Conservation (phyloP, 306 rosid species). For the Gynostemma pentaphyllum region DNA sequence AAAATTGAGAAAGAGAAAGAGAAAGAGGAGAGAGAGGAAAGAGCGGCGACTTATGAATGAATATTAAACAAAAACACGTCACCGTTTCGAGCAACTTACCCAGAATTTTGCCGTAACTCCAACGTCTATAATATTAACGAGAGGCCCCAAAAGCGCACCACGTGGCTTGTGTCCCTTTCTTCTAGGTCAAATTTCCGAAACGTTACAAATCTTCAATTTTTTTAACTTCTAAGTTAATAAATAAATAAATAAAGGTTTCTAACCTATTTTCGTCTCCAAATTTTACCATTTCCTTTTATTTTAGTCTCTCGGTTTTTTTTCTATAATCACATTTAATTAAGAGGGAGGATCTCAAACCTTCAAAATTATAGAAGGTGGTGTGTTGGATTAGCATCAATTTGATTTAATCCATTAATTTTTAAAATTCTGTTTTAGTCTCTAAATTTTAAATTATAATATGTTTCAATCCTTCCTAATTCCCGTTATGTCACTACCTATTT, state of each 20-base stretch:
- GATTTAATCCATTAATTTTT: too few relatives aligned
- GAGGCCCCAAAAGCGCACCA: constrained; percentile 14
- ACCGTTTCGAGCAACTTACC: constrained; percentile 22
- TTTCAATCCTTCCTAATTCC: too few relatives aligned
- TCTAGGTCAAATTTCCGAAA: constrained; percentile 21
- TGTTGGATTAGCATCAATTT: too few relatives aligned
- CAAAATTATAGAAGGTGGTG: too few relatives aligned
- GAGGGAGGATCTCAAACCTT: too few relatives aligned
- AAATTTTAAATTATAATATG: too few relatives aligned
- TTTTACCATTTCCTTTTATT: too few relatives aligned
- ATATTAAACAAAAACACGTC: constrained; percentile 38
- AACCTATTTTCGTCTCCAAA: too few relatives aligned
- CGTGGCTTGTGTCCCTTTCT: constrained; percentile 25
- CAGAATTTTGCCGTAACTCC: constrained; percentile 24
- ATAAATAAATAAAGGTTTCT: not conserved
- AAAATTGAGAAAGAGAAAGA: constrained; percentile 14
- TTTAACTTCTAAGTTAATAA: not conserved
- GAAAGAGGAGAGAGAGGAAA: constrained; percentile 20
- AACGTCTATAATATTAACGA: constrained; percentile 25
- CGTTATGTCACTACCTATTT: too few relatives aligned
- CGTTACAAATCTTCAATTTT: constrained; percentile 24
- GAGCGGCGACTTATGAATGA: constrained; percentile 45
- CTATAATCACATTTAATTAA: too few relatives aligned
- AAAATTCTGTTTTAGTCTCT: too few relatives aligned
- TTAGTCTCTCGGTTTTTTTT: too few relatives aligned